Evolutionary conservation across 2,329 filamentous ascomycete genomes (phyloP).

Genomic region (Grosmannia penicillata): DNA sequence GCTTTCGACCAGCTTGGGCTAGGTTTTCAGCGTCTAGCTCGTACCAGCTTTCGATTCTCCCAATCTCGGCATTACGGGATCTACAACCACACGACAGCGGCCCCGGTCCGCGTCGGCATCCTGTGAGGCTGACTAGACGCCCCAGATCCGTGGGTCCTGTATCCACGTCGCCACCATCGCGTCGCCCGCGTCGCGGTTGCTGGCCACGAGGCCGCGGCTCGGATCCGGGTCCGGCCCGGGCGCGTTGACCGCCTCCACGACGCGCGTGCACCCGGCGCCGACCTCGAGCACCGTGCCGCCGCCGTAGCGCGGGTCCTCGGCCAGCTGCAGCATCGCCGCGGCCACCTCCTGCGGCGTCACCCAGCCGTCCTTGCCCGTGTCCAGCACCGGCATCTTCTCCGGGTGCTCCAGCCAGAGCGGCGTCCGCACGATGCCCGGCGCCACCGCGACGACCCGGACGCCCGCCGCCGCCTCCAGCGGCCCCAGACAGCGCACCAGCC

Average conservation of each 20-base stretch:
- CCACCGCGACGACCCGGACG: slow-evolving; percentile 27
- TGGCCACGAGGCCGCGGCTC: neutral
- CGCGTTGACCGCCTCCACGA: neutral
- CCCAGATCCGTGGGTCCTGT: neutral
- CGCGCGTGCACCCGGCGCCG: neutral
- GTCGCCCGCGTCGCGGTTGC: neutral
- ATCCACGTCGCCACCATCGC: neutral
- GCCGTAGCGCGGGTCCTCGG: slow-evolving; percentile 17
- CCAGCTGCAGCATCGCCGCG: slow-evolving; percentile 25
- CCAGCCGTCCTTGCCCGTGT: slow-evolving; percentile 22
- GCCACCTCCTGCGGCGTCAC: slow-evolving; percentile 27
- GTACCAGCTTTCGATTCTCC: too few species aligned
- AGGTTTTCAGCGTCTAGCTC: too few species aligned
- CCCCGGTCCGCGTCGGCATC: too few species aligned
- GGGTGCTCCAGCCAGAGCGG: slow-evolving; percentile 30
- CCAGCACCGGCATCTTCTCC: slow-evolving; percentile 20
- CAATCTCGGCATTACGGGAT: too few species aligned
- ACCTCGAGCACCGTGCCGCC: slow-evolving; percentile 29
- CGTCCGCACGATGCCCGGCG: slow-evolving; percentile 28
- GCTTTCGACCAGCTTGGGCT: too few species aligned
- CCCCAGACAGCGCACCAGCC: slow-evolving; percentile 25
- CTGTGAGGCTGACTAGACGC: too few species aligned
- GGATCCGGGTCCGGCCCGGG: neutral
- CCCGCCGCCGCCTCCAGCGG: slow-evolving; percentile 18
- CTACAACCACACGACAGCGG: too few species aligned